Evolutionary conservation across 257 asterid species (phyloP), one percentile per base, ranked within the genome.

Genomic region (Penstemon newberryi): DNA sequence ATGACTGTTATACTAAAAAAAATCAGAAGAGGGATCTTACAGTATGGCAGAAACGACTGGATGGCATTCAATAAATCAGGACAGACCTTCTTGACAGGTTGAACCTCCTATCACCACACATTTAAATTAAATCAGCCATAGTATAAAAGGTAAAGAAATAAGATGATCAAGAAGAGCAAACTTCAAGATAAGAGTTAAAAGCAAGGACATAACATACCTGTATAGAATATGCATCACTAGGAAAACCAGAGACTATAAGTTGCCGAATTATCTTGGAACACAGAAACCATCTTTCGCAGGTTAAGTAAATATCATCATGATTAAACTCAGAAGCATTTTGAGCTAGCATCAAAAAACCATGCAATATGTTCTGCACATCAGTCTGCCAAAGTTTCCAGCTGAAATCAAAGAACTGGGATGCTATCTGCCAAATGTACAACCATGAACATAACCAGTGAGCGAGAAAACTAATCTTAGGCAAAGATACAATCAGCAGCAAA

Each of bases 341-440:
- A 75, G 89, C 84, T 74, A 94, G 87, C 77, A 80, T 75, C 45
- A 92, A 79, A 75, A 91, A 91, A 64, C 89, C 91, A 71, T 83
- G 91, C 75, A 91, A 81, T 75, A 94, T 83, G 66, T 84, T 80
- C 83, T 86, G 96, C 73, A 84, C 72, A 70, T 94, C 97, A 71
- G 79, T 81, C 93, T 89, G 96, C 99, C 99, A 94, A 69, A 91
- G 96, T 82, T 85, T 88, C 99, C 99, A 94, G 88, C 96, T 80
- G 81, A 83, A 94, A 73, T 94, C 99, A 80, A 94, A 94, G 82
- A 91, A 91, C 75, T 89, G 91, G 66, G 86, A 81, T 40, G 96
- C 87, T 77, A 94, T 89, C 99, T 94, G 99, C 87, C 84, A 85
- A 81, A 85, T 70, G 78, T 77, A 69, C 65, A 81, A 74, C 63